A percentile compares a stretch with the other conserved stretches of the same genome.
phyloP scores from a whole-genome alignment of 306 rosid genomes.

The Nissolia schottii region DNA sequence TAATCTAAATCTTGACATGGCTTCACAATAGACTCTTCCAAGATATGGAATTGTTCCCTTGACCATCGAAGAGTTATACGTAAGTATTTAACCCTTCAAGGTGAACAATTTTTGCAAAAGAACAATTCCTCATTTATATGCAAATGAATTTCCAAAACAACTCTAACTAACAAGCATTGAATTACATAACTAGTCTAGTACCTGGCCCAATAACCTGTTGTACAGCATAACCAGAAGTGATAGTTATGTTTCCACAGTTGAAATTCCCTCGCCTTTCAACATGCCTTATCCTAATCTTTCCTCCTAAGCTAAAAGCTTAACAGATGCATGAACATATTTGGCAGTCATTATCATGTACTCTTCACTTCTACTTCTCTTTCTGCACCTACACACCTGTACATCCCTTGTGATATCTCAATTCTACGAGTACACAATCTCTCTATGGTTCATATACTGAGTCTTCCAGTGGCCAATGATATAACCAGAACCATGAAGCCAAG shows the following conservation, averaged over 20 bases:
- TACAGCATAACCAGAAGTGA: background rate
- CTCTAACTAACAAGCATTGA: constrained; percentile 16
- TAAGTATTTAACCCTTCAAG: background rate
- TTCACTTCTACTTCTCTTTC: constrained; percentile 18
- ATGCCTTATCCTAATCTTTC: background rate
- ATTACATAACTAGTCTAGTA: constrained; percentile 17
- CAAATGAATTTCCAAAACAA: constrained; percentile 28
- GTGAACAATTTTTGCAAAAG: background rate
- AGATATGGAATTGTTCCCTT: background rate
- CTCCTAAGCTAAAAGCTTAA: constrained; percentile 14
- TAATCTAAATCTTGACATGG: background rate
- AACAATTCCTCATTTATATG: constrained; percentile 6
- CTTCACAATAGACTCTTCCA: background rate
- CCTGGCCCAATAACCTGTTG: constrained; percentile 9
- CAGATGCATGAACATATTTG: background rate
- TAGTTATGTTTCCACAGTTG: constrained; percentile 7
- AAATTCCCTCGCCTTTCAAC: background rate
- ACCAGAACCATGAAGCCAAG: constrained; percentile 41
- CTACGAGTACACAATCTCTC: no score
- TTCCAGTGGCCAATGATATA: constrained; percentile 34
- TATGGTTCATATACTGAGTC: constrained; percentile 23
- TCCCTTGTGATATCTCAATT: constrained; percentile 2
- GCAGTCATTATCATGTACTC: background rate
- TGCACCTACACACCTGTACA: constrained; percentile 35
- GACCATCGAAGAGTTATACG: background rate